These are phyloP conservation scores for Rhizopogon roseolus DNA, from an alignment of 768 basidiomycete species.

Conservation along the genomic window DNA sequence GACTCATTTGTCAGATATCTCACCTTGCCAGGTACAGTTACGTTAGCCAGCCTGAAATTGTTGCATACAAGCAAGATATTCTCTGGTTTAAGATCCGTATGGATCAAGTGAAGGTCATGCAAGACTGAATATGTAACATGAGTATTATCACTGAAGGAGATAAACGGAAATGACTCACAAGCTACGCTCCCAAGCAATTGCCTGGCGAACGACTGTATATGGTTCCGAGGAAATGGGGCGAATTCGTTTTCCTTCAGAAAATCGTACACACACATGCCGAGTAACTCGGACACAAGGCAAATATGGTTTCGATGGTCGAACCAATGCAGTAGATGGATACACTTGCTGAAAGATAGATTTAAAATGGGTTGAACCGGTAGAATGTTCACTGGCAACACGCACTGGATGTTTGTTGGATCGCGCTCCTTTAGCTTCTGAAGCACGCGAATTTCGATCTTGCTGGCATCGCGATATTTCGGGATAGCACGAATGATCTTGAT, in stretches of 20 bases:
- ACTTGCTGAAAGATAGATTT: conserved; percentile 62
- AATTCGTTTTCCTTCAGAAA: conserved; percentile 98
- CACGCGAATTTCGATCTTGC: conserved; percentile 96
- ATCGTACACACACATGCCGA: conserved; percentile 98
- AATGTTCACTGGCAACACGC: conserved; percentile 30
- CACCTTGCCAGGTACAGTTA: conserved; percentile 67
- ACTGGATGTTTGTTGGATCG: conserved; percentile 88
- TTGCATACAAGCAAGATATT: conserved; percentile 94
- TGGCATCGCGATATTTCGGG: conserved; percentile 97
- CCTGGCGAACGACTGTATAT: conserved; percentile 93
- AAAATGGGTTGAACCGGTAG: conserved; percentile 13
- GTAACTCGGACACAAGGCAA: conserved; percentile 91
- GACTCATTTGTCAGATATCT: conserved; percentile 3
- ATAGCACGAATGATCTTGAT: conserved; percentile 99
- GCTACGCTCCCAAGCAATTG: conserved; percentile 91
- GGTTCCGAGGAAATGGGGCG: conserved; percentile 90
- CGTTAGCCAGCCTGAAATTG: conserved; percentile 57
- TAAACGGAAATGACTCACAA: conserved; percentile 53
- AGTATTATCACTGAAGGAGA: not conserved
- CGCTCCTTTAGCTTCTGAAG: conserved; percentile 85
- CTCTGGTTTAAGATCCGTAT: conserved; percentile 98
- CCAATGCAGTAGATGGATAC: conserved; percentile 90
- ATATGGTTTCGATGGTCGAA: conserved; percentile 98
- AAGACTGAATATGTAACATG: conserved; percentile 52
- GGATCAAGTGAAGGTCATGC: conserved; percentile 86